A percentile compares a stretch with the other conserved stretches of the same genome.
Evolutionary conservation across 495 filamentous ascomycete species (phyloP).

Genomic region (Aspergillus campestris): DNA sequence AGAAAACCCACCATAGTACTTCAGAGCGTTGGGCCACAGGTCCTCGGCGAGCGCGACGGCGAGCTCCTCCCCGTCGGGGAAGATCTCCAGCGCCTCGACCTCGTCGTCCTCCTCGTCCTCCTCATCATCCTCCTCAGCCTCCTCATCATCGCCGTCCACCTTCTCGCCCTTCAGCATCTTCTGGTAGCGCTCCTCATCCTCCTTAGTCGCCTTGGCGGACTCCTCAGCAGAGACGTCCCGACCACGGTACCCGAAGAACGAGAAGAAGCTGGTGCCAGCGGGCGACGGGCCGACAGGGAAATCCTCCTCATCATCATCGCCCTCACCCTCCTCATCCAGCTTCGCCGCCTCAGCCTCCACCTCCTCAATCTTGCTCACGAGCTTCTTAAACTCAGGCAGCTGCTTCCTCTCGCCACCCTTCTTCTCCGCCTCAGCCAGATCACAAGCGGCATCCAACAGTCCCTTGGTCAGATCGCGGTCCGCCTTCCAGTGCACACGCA

Average conservation of each 20-base stretch:
- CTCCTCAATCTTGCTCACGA: conserved; percentile 38
- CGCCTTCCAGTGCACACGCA: conserved; percentile 80
- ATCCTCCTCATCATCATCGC: conserved; percentile 41
- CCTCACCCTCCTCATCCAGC: conserved; percentile 24
- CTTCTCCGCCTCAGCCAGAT: conserved; percentile 59
- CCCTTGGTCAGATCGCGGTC: conserved; percentile 77
- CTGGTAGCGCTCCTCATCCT: conserved; percentile 49
- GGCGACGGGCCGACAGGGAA: conserved; percentile 49
- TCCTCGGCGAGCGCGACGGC: conserved; percentile 77
- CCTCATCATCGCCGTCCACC: conserved; percentile 33
- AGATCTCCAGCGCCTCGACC: conserved; percentile 62
- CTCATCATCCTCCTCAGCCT: conserved; percentile 38
- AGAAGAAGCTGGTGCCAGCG: conserved; percentile 69
- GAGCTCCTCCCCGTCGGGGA: conserved; percentile 69
- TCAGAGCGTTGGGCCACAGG: conserved; percentile 77
- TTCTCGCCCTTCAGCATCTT: conserved; percentile 48
- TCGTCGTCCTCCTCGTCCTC: conserved; percentile 47
- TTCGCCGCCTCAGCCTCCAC: conserved; percentile 16
- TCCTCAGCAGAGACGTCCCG: conserved; percentile 60
- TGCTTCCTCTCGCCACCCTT: conserved; percentile 29
- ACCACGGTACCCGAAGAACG: conserved; percentile 73
- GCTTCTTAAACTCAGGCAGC: conserved; percentile 44
- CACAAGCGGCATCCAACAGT: conserved; percentile 59
- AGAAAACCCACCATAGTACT: conserved; percentile 71
- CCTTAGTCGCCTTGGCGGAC: conserved; percentile 46